Evolutionary conservation across 2,329 filamentous ascomycete genomes (phyloP), one percentile per base, ranked within the genome.

Genomic region (Diaporthe australafricana): DNA sequence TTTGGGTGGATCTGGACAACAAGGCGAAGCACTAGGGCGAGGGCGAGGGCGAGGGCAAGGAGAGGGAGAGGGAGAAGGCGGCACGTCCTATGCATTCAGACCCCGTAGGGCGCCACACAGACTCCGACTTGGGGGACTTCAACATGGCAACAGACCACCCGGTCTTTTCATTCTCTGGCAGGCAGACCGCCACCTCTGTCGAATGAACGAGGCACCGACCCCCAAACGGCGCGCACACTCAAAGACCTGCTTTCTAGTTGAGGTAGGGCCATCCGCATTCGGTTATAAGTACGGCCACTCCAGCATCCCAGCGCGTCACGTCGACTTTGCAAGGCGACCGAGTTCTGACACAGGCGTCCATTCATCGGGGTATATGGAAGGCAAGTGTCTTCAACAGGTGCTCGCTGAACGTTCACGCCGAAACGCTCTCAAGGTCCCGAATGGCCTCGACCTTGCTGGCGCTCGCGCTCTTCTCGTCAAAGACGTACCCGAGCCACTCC

Each of bases 401-500:
- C 32, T 27, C 32, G 35, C 32, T 27, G 3, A 20, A 11, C 27
- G 68, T n/a, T 20, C 78, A 78, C 16, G 75, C 77, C 30, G 76
- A 75, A 1, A 70, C 77, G 32, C 76, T 73, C 75, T 81, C 80
- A 57, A 80, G 80, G n/a, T 79, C 71, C 30, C 76, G 74, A 65
- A 81, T 81, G 11, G 73, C 80, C 52, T 74, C 73, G 14, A 89
- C 87, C 82, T 89, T 89, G 72, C 81, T 80, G 30, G 90, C 89
- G 77, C 88, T 91, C 63, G 87, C 87, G 81, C 90, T 92, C 72
- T 69, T 73, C 70, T 77, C 75, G 12, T 97, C 94, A 82, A 96
- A 96, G 72, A 90, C 86, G 81, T 96, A 95, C n/a, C 90, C 92
- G 42, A 97, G 80, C 94, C 94, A 97, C 85, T 97, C 94, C 80